phyloP scores from a whole-genome alignment of 2,329 filamentous ascomycete species.

The Colletotrichum navitas region DNA sequence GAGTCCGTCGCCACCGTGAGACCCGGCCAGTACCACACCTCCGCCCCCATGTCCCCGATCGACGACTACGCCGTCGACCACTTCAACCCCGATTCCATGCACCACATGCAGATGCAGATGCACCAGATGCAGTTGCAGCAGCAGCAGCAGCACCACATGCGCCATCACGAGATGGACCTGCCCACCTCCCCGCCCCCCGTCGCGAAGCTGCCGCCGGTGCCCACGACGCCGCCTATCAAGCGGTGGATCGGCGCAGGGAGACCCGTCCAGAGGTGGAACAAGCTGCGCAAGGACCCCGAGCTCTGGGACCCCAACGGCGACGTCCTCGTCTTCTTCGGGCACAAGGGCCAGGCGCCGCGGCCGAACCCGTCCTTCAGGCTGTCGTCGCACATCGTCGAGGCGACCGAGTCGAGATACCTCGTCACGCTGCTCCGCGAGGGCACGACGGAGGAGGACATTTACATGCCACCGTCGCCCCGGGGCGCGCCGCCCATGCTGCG shows the following conservation, averaged over 20 bases:
- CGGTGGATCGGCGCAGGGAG: conserved; percentile 66
- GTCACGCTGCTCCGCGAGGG: conserved; percentile 67
- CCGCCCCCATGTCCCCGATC: conserved; percentile 18
- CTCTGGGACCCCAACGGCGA: conserved; percentile 73
- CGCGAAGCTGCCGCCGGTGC: conserved; percentile 45
- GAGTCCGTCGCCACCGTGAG: conserved; percentile 56
- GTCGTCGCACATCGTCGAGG: conserved; percentile 70
- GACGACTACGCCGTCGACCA: conserved; percentile 44
- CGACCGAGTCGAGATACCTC: conserved; percentile 67
- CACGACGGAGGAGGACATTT: conserved; percentile 61
- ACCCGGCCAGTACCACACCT: conserved; percentile 38
- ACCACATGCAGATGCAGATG: conserved; percentile 33
- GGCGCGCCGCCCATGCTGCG: conserved; percentile 56
- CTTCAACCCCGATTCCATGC: conserved; percentile 34
- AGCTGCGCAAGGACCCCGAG: conserved; percentile 70
- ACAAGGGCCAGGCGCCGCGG: conserved; percentile 58
- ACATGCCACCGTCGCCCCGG: conserved; percentile 58
- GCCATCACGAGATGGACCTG: conserved; percentile 31
- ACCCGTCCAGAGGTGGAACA: conserved; percentile 66
- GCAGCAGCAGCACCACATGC: conserved; percentile 24
- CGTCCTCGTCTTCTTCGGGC: conserved; percentile 68
- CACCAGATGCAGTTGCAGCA: conserved; percentile 27
- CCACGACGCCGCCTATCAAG: conserved; percentile 58
- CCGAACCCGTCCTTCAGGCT: conserved; percentile 68
- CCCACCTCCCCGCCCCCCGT: conserved; percentile 42